These are phyloP conservation scores for Dactylellina drechsleri DNA, from an alignment of 2,329 filamentous ascomycete genomes.

Conservation along the genomic window DNA sequence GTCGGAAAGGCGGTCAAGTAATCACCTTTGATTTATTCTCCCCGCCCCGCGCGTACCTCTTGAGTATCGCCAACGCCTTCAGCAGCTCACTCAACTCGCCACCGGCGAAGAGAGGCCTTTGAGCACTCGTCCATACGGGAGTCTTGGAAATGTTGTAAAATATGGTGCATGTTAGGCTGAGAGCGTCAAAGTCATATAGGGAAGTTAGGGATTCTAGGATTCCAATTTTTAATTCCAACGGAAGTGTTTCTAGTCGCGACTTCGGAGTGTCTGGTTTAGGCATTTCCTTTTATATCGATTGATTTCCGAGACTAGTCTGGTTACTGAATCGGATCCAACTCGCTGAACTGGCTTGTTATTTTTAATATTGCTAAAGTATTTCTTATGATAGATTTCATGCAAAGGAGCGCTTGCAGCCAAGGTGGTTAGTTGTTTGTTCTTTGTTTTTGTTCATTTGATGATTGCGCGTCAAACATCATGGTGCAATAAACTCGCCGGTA, in stretches of 20 bases:
- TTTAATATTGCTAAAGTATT: too few species aligned
- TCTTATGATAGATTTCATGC: too few species aligned
- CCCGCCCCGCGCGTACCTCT: conserved; percentile 9
- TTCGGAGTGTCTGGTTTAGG: neutral
- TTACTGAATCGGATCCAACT: too few species aligned
- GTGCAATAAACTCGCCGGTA: too few species aligned
- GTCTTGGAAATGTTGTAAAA: conserved; percentile 23
- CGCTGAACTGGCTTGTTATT: too few species aligned
- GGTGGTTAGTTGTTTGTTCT: too few species aligned
- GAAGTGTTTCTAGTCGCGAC: conserved; percentile 11
- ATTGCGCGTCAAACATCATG: too few species aligned
- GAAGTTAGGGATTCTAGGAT: conserved; percentile 9
- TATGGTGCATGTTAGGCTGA: conserved; percentile 7
- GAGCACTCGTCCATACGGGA: neutral
- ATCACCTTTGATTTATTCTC: neutral
- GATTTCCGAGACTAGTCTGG: too few species aligned
- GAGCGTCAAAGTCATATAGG: conserved; percentile 24
- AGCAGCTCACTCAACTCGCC: conserved; percentile 14
- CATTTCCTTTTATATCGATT: too few species aligned
- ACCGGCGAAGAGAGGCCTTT: neutral
- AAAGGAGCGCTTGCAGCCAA: too few species aligned
- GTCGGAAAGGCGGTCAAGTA: neutral
- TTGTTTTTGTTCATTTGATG: too few species aligned
- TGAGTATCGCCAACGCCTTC: conserved; percentile 9
- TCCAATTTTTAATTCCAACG: conserved; percentile 26